Evolutionary conservation across 2,329 filamentous ascomycete genomes (phyloP).

Genomic region (Lasiodiplodia sp.): DNA sequence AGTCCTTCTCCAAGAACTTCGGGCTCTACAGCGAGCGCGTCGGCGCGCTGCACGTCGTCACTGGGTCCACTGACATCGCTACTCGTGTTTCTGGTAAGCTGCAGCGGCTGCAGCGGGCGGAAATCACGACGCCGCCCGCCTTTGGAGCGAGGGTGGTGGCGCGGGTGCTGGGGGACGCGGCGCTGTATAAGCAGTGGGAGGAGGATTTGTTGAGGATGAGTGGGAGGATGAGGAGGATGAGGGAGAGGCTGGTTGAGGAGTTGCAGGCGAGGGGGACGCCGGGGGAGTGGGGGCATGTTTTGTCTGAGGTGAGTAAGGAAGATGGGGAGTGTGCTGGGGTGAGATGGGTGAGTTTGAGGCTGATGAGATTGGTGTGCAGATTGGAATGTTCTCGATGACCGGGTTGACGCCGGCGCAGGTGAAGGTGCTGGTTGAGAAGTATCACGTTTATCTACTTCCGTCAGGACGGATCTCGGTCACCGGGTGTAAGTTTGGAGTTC

Average conservation of each 20-base stretch:
- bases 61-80: slow-evolving; percentile 5
- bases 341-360: too few species aligned
- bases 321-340: too few species aligned
- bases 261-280: slow-evolving; percentile 37
- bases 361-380: slow-evolving; percentile 36
- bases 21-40: slow-evolving; percentile 48
- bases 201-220: slow-evolving; percentile 46
- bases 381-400: slow-evolving; percentile 53
- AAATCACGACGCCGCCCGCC: slow-evolving; percentile 39
- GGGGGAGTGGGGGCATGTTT: slow-evolving; percentile 44
- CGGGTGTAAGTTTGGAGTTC: neutral
- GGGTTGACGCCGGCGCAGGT: slow-evolving; percentile 45
- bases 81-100: neutral
- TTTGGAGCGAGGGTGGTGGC: slow-evolving; percentile 43
- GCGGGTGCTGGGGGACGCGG: slow-evolving; percentile 36
- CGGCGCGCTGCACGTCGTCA: slow-evolving; percentile 38
- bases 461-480: slow-evolving; percentile 44
- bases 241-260: slow-evolving; percentile 35
- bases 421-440: slow-evolving; percentile 37
- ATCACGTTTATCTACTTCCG: slow-evolving; percentile 47
- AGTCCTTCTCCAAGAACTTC: slow-evolving; percentile 49
- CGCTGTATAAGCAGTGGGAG: slow-evolving; percentile 40
- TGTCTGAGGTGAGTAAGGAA: slow-evolving; percentile 24
- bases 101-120: slow-evolving; percentile 35
- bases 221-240: slow-evolving; percentile 42